Evolutionary conservation across 768 basidiomycete species (phyloP), one percentile per base, ranked within the genome.

Genomic region (Serendipita vermifera): DNA sequence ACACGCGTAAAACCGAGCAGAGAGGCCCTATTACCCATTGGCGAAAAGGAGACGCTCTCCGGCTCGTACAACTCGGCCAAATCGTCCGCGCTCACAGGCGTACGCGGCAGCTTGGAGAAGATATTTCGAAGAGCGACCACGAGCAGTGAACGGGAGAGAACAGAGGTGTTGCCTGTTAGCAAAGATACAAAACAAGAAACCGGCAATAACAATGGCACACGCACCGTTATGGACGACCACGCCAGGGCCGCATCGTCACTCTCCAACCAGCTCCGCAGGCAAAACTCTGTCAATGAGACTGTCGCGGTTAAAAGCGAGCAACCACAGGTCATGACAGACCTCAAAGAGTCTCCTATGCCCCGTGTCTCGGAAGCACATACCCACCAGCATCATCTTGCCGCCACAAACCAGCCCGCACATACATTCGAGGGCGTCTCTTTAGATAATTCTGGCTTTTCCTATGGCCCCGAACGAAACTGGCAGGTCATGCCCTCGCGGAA

Each of bases 401-500:
- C 24, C 54, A 27, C 31, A 33, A 46, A 27, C 55, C 61, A n/a
- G 33, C 58, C 33, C 27, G 38, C 55, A 13, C 61, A 26, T 38
- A 55, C 33, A 36, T 57, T 59, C 63, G 35, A 57, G 56, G 14
- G 60, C 62, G 70, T 17, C 74, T 71, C 20, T 62, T 71, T 36
- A 60, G 68, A 22, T 66, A 71, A 65, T 66, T 40, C 75, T 74
- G 0, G 70, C 71, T 5, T 71, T 73, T 43, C 66, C 65, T 22
- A 61, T 78, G 54, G 46, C 17, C 46, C 46, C 7, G 24, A 31
- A 31, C 77, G 77, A 32, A 79, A 80, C 54, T 82, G 83, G 67
- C 70, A 81, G 60, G 67, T 74, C 17, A 80, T 87, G 64, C 79
- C 81, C 1, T 87, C 87, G 2, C 73, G 79, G 56, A 92, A 90